These are phyloP conservation scores for Tricholomella constricta DNA, from an alignment of 768 basidiomycete genomes.

Conservation along the genomic window DNA sequence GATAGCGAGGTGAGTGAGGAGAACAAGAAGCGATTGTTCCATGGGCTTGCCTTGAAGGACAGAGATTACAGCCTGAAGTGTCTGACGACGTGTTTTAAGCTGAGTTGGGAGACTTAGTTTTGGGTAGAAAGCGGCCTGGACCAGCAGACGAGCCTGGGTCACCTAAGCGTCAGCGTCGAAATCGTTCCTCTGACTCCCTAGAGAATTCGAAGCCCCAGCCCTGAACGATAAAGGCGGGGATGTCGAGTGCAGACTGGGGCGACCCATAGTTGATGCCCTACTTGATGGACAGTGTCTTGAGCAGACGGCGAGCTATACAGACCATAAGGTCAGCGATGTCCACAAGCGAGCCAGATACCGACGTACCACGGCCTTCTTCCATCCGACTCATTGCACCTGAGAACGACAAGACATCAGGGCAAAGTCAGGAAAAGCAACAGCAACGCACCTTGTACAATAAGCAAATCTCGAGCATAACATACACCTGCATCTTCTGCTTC, in stretches of 20 bases:
- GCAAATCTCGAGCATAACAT: slow-evolving; percentile 90
- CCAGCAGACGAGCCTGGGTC: slow-evolving; percentile 46
- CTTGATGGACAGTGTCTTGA: slow-evolving; percentile 90
- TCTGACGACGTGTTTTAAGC: slow-evolving; percentile 82
- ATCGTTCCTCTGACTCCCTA: slow-evolving; percentile 51
- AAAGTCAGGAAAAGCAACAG: no score
- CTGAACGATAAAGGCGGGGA: slow-evolving; percentile 81
- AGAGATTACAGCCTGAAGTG: slow-evolving; percentile 58
- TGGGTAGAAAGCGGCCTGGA: slow-evolving; percentile 60
- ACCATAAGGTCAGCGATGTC: slow-evolving; percentile 1
- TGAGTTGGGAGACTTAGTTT: slow-evolving; percentile 89
- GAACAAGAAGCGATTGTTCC: slow-evolving; percentile 84
- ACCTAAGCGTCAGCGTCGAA: slow-evolving; percentile 63
- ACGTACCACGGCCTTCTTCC: slow-evolving; percentile 83
- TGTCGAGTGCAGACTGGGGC: slow-evolving; percentile 81
- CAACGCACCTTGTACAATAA: slow-evolving; percentile 76
- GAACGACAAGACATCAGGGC: neutral
- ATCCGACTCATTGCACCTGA: slow-evolving; percentile 84
- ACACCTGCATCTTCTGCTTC: slow-evolving; percentile 96
- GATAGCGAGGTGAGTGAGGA: slow-evolving; percentile 58
- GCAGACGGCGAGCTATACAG: slow-evolving; percentile 69
- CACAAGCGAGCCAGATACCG: neutral
- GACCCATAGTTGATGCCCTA: slow-evolving; percentile 93
- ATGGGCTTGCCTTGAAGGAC: slow-evolving; percentile 84
- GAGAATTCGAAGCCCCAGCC: slow-evolving; percentile 57